phyloP scores from a whole-genome alignment of 2,329 filamentous ascomycete genomes.

The Cyanodermella asteris region DNA sequence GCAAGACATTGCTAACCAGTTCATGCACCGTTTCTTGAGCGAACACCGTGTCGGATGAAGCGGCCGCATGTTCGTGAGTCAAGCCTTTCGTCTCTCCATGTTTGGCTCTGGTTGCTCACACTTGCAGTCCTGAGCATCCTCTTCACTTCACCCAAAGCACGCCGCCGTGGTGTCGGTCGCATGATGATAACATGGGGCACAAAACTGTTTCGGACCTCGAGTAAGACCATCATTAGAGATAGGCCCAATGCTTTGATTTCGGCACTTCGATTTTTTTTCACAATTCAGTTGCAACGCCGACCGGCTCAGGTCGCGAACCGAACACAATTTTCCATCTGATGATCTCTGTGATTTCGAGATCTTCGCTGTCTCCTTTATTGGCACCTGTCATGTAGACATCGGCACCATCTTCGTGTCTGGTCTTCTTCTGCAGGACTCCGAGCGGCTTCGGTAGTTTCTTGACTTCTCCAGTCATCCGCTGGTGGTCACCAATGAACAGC shows the following conservation, averaged over 20 bases:
- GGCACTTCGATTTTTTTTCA: neutral
- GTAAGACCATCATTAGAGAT: too few relatives aligned
- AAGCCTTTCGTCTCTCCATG: too few relatives aligned
- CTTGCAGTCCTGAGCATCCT: constrained; percentile 10
- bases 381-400: constrained; percentile 11
- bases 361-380: constrained; percentile 12
- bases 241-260: too few relatives aligned
- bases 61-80: too few relatives aligned
- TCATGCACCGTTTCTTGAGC: too few relatives aligned
- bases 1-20: too few relatives aligned
- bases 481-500: constrained; percentile 71
- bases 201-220: too few relatives aligned
- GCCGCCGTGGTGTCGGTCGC: constrained; percentile 9
- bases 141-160: constrained; percentile 10
- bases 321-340: constrained; percentile 77
- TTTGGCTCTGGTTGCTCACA: too few relatives aligned
- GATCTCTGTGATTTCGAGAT: constrained; percentile 69
- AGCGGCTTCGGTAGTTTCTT: constrained; percentile 64
- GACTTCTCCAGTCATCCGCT: constrained; percentile 72
- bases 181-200: constrained; percentile 11
- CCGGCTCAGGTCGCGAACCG: constrained; percentile 63
- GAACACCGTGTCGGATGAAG: too few relatives aligned
- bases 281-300: constrained; percentile 28
- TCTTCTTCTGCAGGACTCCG: constrained; percentile 48
- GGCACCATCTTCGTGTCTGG: constrained; percentile 8